A percentile compares a stretch with the other conserved stretches of the same genome.
Conservation (phyloP, 495 filamentous ascomycete genomes). For the Penicillium roqueforti region DNA sequence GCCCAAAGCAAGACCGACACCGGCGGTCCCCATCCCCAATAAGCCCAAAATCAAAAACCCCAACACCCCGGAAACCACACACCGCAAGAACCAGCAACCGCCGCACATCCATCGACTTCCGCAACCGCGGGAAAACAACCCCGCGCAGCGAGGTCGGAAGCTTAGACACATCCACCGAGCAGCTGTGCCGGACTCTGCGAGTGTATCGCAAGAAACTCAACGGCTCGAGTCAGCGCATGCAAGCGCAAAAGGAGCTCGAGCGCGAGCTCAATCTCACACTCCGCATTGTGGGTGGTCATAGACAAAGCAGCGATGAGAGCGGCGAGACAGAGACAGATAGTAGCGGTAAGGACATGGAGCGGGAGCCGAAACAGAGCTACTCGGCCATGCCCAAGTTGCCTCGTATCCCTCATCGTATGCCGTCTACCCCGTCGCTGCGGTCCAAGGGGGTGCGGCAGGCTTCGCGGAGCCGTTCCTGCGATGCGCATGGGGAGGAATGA, state of each 20-base stretch:
- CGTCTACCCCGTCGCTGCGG: constrained; percentile 37
- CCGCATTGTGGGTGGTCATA: constrained; percentile 58
- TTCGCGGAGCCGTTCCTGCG: constrained; percentile 31
- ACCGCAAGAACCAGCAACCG: constrained; percentile 23
- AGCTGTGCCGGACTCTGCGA: constrained; percentile 71
- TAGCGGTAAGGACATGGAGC: constrained; percentile 43
- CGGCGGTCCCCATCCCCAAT: constrained; percentile 47
- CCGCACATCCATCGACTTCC: constrained; percentile 57
- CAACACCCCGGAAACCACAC: constrained; percentile 18
- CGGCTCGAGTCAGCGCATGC: constrained; percentile 57
- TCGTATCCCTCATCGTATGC: constrained; percentile 29
- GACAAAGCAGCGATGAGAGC: constrained; percentile 25
- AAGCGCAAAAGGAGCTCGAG: constrained; percentile 69
- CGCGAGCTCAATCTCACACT: constrained; percentile 74
- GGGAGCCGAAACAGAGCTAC: constrained; percentile 24
- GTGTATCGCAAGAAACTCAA: constrained; percentile 79
- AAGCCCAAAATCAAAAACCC: constrained; percentile 29
- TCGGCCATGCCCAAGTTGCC: constrained; percentile 21
- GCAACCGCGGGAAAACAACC: constrained; percentile 51
- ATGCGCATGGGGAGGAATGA: constrained; percentile 27
- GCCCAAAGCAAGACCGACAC: constrained; percentile 23
- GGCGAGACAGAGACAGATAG: constrained; percentile 42
- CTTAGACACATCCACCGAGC: constrained; percentile 72
- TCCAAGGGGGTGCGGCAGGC: constrained; percentile 23
- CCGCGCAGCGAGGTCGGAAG: constrained; percentile 55